These are phyloP conservation scores for Prunus kanzakura DNA, from an alignment of 306 rosid genomes.

Conservation along the genomic window DNA sequence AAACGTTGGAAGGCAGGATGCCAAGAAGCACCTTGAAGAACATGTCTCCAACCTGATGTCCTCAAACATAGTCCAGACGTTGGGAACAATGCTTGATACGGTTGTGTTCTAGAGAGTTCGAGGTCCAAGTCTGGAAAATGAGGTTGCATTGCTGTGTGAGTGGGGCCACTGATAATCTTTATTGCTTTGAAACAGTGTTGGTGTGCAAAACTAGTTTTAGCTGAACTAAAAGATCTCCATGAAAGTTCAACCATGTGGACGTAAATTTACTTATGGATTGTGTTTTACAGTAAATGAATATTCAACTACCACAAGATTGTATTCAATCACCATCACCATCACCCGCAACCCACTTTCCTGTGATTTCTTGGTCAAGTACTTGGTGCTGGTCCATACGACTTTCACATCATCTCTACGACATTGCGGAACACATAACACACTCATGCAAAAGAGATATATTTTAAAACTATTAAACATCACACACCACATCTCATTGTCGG, in stretches of 20 bases:
- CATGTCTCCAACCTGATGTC: slow-evolving; percentile 95
- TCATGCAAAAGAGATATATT: too few relatives aligned
- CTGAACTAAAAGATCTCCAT: too few relatives aligned
- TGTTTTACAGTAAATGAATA: neutral
- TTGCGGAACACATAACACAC: too few relatives aligned
- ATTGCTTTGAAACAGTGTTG: neutral
- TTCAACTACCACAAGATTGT: too few relatives aligned
- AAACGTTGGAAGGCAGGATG: slow-evolving; percentile 94
- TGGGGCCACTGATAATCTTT: neutral
- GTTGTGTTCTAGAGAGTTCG: slow-evolving; percentile 64
- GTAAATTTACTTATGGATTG: neutral
- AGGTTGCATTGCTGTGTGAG: neutral
- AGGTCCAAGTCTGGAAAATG: neutral
- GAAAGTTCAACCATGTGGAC: neutral
- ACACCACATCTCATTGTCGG: too few relatives aligned
- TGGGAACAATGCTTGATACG: slow-evolving; percentile 92
- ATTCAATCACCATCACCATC: neutral
- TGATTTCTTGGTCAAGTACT: too few relatives aligned
- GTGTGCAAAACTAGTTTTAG: neutral
- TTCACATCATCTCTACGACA: too few relatives aligned
- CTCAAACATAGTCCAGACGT: slow-evolving; percentile 82
- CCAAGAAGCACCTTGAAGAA: slow-evolving; percentile 95
- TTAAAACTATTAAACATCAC: too few relatives aligned
- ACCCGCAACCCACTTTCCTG: too few relatives aligned
- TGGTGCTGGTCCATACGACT: too few relatives aligned